Evolutionary conservation across 768 basidiomycete genomes (phyloP), one percentile per base, ranked within the genome.

Genomic region (Lactifluus echinatus): DNA sequence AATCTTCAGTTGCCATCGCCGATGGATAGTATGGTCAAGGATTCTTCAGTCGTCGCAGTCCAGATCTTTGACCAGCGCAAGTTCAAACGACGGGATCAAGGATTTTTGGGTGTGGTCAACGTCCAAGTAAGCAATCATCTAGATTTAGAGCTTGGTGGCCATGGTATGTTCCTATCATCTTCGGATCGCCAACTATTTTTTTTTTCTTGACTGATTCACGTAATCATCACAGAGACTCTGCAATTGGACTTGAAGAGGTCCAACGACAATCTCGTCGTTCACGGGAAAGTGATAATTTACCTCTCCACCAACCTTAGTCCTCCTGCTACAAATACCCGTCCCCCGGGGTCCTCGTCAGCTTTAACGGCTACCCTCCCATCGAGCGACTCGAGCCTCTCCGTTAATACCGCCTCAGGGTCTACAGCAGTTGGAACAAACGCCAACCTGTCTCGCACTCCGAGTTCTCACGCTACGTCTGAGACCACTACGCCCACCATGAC

Each of bases 1-100:
- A 57, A 28, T 39, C 52, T 63, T 33, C 56, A 24, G 21, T 34
- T 36, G 11, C 8, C 15, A 28, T 33, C 2, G 12, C 11, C 33
- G 33, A 57, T 44, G 56, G 54, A 24, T 65, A 97, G 94, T 64
- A 89, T 82, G 50, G 95, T 96, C 68, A 95, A 93, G 71, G 96
- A 99, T 64, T 92, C 90, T n/a, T 97, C 94, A 17, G 90, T 98
- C 47, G 82, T 99, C 57, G 92, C 93, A 4, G 94, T 98, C 1
- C 96, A 99, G 73, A 96, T 98, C 66, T 98, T 98, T 65, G 96
- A 99, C 73, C 95, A 98, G 72, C 85, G 93, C 71, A 99, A 99
- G 74, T 98, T 98, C 77, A 99, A 99, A 79, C 81, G 89, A 72
- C 85, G 87, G 66, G 96, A 99, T 70, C 96, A 98, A 69, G 96